These are phyloP conservation scores for Malus hybrid DNA, from an alignment of 331 rosid genomes.

Conservation along the genomic window DNA sequence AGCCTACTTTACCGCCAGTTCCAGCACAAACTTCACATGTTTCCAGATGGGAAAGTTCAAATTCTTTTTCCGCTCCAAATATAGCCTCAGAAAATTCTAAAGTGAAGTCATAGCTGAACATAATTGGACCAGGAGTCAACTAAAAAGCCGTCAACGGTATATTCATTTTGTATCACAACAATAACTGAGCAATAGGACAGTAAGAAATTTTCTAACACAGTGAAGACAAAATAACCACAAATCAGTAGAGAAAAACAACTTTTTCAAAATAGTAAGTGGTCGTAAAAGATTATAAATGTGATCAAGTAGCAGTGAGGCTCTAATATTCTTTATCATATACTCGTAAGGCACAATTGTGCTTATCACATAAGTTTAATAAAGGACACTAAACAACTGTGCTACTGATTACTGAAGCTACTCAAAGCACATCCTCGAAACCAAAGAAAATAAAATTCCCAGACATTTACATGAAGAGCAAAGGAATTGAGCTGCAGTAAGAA, in stretches of 20 bases:
- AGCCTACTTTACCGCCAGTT: constrained; percentile 72
- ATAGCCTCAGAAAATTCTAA: constrained; percentile 82
- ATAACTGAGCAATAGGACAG: not conserved
- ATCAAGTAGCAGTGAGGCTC: not conserved
- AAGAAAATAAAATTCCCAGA: not conserved
- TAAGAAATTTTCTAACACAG: not conserved
- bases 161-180: not conserved
- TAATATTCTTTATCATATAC: not conserved
- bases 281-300: not conserved
- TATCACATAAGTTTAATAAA: not conserved
- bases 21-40: constrained; percentile 86
- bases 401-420: not conserved
- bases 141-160: constrained; percentile 10
- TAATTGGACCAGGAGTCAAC: constrained; percentile 14
- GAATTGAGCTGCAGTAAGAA: not conserved
- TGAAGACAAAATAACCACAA: not conserved
- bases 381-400: not conserved
- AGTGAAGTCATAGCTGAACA: constrained; percentile 74
- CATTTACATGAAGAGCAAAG: not conserved
- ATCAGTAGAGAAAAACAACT: not conserved
- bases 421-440: not conserved
- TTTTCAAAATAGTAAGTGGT: not conserved
- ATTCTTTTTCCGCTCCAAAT: constrained; percentile 86
- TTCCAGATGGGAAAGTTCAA: constrained; percentile 90
- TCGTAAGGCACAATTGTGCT: not conserved